A percentile compares a stretch with the other conserved stretches of the same genome.
These are phyloP conservation scores for Plasmodium relictum DNA, from an alignment of 169 alveolate species.

Conservation along the genomic window DNA sequence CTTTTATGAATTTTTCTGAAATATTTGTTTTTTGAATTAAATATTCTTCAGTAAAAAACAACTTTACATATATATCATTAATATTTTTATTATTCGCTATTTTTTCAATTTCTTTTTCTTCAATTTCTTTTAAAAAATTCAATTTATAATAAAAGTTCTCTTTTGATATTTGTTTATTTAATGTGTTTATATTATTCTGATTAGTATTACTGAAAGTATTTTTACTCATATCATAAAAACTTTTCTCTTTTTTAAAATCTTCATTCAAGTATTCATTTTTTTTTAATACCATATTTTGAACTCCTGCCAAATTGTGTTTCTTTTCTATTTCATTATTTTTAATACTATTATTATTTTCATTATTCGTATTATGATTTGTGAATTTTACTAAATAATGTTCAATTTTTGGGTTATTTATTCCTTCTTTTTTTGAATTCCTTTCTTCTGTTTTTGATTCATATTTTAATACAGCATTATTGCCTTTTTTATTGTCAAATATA, in stretches of 20 bases:
- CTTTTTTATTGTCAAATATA: not conserved
- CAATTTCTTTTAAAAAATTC: slow-evolving; percentile 27
- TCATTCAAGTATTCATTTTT: not conserved
- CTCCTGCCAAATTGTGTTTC: not conserved
- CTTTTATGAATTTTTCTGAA: slow-evolving; percentile 37
- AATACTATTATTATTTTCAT: not conserved
- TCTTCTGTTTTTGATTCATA: no score
- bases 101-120: slow-evolving; percentile 60
- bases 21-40: slow-evolving; percentile 28
- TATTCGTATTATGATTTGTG: not conserved
- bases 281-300: not conserved
- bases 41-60: slow-evolving; percentile 62
- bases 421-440: no score
- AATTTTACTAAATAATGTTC: no score
- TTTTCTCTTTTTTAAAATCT: not conserved
- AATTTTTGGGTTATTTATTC: no score
- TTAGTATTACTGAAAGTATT: not conserved
- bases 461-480: not conserved
- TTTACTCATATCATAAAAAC: not conserved
- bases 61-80: slow-evolving; percentile 42
- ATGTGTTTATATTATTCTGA: not conserved
- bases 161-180: slow-evolving; percentile 33
- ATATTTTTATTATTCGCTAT: slow-evolving; percentile 7
- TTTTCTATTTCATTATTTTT: not conserved
- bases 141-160: slow-evolving; percentile 61